Conservation (phyloP, 495 filamentous ascomycete genomes). For the Tuber calosporum region DNA sequence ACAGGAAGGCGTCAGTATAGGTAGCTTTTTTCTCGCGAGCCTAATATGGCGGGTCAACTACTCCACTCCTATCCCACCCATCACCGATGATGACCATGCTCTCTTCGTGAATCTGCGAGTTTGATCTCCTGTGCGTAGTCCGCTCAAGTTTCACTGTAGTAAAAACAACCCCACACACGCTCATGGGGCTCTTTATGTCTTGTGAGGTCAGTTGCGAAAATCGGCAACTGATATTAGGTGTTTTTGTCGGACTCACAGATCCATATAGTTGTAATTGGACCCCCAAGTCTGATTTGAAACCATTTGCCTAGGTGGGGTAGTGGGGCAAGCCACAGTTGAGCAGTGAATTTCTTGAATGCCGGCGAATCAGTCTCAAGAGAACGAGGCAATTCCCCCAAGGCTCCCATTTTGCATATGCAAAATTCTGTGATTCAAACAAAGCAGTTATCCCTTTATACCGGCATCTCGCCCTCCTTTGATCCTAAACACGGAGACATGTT, state of each 20-base stretch:
- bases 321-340: not conserved
- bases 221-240: not conserved
- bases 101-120: not conserved
- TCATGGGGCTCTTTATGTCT: not conserved
- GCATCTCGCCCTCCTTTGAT: not conserved
- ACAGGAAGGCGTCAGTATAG: not conserved
- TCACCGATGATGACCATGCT: not conserved
- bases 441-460: not conserved
- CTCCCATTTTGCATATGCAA: not conserved
- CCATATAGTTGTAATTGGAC: not conserved
- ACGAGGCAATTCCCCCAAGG: not conserved
- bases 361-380: not conserved
- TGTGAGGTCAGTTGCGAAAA: not conserved
- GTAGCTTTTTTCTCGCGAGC: not conserved
- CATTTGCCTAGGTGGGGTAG: not conserved
- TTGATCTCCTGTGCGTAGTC: not conserved
- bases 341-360: not conserved
- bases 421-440: not conserved
- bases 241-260: not conserved
- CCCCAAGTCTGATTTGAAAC: not conserved
- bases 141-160: not conserved
- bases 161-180: not conserved
- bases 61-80: not conserved
- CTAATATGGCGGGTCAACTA: not conserved
- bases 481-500: not conserved